Base-by-base conservation (phyloP, 1,284 basidiomycete species). In the Lignosus rhinocerotis region DNA sequence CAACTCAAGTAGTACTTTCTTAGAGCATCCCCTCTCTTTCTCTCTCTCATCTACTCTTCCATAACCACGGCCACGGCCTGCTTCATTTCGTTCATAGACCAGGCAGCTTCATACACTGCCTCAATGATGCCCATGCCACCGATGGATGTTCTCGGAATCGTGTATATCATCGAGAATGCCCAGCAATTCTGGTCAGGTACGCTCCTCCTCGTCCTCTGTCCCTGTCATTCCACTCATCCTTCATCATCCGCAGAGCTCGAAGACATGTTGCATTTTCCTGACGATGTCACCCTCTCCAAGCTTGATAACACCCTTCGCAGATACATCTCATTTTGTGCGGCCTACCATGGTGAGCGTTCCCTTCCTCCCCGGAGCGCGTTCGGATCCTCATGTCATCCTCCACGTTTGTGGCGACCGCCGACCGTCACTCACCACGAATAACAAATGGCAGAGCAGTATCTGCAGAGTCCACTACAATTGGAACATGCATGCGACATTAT, bases 141-240 rank as follows among this genome's bases (percentile, higher is more conserved):
- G 17, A 62, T 70, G 71, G 74, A 75, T 46, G 70, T 67, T 34
- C 73, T 91, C 44, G 90, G 87, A 34, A 89, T 93, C 58, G 83
- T 86, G n/a, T 93, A 92, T 72, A 79, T 88, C 61, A 85, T 93
- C 64, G 86, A 90, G 66, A 90, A 84, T 61, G 83, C 87, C 49
- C 89, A 88, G 66, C 89, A 93, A 70, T 93, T 93, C 70, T 93
- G 92, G 91, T 85, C 88, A 65, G 91, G 91, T 93, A 67, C 65
- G 87, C 76, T 25, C 25, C 51, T 8, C 34, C 10, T 14, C n/a
- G 25, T n/a, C 38, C n/a, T n/a, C 16, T 39, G 39, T 31, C 34
- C 25, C 51, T 50, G 17, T 14, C 19, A 46, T n/a, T 53, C 51
- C 7, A 55, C 11, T 9, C 43, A 41, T 21, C 44, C 32, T 45